These are phyloP conservation scores for Leptomonas seymouri DNA, from an alignment of 208 protist species.

Conservation along the genomic window DNA sequence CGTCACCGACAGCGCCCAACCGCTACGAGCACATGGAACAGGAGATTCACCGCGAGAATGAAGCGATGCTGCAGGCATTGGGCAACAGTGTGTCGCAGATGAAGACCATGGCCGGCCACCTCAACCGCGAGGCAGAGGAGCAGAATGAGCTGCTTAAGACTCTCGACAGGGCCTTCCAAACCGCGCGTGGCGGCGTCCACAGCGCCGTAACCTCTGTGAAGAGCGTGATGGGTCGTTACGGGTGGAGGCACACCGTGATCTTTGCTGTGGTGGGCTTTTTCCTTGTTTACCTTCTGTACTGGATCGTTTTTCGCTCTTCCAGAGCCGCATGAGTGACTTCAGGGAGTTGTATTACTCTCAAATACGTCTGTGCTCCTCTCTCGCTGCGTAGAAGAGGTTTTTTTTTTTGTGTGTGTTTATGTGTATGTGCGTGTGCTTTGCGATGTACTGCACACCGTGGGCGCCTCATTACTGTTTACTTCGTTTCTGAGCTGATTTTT, in stretches of 20 bases:
- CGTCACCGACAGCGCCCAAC: background rate
- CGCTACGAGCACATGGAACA: slow-evolving; percentile 64
- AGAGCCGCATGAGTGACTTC: background rate
- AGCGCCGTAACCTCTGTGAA: slow-evolving; percentile 51
- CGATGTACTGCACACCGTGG: too few species aligned
- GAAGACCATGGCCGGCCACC: slow-evolving; percentile 58
- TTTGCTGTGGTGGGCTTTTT: slow-evolving; percentile 47
- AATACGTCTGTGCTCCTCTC: too few species aligned
- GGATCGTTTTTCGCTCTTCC: slow-evolving; percentile 5
- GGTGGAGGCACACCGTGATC: slow-evolving; percentile 52
- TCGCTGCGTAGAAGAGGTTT: too few species aligned
- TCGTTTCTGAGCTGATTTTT: too few species aligned
- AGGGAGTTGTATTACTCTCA: too few species aligned
- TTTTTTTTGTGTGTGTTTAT: too few species aligned
- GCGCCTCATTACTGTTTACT: too few species aligned
- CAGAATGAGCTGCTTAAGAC: slow-evolving; percentile 70
- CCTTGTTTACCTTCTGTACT: slow-evolving; percentile 42
- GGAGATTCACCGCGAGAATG: slow-evolving; percentile 75
- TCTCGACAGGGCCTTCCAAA: slow-evolving; percentile 50
- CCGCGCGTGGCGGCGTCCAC: slow-evolving; percentile 59
- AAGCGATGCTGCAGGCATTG: slow-evolving; percentile 72
- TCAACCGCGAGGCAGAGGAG: slow-evolving; percentile 69
- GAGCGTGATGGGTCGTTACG: slow-evolving; percentile 63
- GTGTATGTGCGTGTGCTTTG: too few species aligned
- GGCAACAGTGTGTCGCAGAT: slow-evolving; percentile 60